phyloP scores from a whole-genome alignment of 129 eudicot genomes.

The Pulicaria dysenterica region DNA sequence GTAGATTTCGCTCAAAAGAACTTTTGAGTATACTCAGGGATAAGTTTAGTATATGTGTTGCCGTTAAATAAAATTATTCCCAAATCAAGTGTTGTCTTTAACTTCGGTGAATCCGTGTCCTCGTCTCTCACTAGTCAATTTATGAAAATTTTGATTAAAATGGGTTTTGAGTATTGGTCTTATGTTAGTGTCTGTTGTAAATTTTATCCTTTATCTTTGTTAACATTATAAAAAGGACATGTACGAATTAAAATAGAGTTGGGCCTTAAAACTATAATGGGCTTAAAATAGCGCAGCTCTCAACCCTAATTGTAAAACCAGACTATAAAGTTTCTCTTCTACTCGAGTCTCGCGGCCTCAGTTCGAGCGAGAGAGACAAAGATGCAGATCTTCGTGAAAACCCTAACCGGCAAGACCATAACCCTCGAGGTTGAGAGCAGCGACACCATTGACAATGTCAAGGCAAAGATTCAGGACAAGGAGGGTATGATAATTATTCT shows the following conservation, averaged over 20 bases:
- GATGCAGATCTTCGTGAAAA: constrained; percentile 71
- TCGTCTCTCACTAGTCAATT: too few species aligned
- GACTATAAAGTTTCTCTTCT: neutral
- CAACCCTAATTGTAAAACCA: neutral
- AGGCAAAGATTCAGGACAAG: constrained; percentile 64
- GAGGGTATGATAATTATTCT: constrained; percentile 33
- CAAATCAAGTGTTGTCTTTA: too few species aligned
- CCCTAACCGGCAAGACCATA: constrained; percentile 64
- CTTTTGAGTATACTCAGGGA: too few species aligned
- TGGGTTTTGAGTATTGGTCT: too few species aligned
- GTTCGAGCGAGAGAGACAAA: neutral
- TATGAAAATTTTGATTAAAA: too few species aligned
- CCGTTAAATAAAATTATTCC: too few species aligned
- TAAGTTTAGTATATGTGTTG: too few species aligned
- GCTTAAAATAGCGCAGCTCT: neutral
- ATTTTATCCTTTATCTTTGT: too few species aligned
- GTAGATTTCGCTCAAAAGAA: too few species aligned
- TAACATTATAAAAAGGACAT: too few species aligned
- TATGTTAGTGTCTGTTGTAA: too few species aligned
- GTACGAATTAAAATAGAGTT: neutral
- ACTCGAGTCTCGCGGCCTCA: neutral
- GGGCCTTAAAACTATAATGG: constrained; percentile 23
- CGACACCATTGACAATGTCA: constrained; percentile 59
- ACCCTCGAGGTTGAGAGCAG: constrained; percentile 61
- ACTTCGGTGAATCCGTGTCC: too few species aligned